These are phyloP conservation scores for Boletus patriciae DNA, from an alignment of 768 basidiomycete species.

Conservation along the genomic window DNA sequence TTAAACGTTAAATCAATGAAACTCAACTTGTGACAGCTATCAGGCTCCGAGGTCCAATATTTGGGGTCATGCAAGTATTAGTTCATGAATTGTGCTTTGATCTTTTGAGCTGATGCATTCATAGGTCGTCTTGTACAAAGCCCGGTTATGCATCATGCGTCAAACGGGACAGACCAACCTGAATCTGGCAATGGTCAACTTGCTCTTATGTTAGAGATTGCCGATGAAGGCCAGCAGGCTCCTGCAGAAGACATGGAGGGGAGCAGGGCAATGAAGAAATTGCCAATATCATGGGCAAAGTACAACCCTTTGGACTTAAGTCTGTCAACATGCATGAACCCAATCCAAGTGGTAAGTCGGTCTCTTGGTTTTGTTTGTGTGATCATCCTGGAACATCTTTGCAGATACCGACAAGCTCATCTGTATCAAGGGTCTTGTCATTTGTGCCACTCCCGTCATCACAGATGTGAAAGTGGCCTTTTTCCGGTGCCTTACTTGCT, in stretches of 20 bases:
- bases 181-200: conserved; percentile 85
- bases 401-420: conserved; percentile 98
- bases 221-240: conserved; percentile 73
- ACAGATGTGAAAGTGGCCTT: conserved; percentile 99
- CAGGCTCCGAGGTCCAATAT: too few species aligned
- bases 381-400: background rate
- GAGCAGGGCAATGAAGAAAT: conserved; percentile 80
- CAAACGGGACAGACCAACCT: conserved; percentile 90
- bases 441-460: conserved; percentile 95
- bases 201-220: conserved; percentile 83
- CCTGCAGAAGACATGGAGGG: conserved; percentile 73
- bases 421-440: conserved; percentile 94
- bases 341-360: conserved; percentile 78
- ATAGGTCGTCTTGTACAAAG: conserved; percentile 73
- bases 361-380: background rate
- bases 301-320: conserved; percentile 83
- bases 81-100: too few species aligned
- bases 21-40: too few species aligned
- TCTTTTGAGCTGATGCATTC: too few species aligned
- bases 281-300: conserved; percentile 79
- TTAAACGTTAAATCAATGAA: too few species aligned
- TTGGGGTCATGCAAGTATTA: too few species aligned
- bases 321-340: conserved; percentile 92
- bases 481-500: conserved; percentile 95
- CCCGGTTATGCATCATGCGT: conserved; percentile 81